Conservation (phyloP, 768 basidiomycete genomes). For the Russula lepida region DNA sequence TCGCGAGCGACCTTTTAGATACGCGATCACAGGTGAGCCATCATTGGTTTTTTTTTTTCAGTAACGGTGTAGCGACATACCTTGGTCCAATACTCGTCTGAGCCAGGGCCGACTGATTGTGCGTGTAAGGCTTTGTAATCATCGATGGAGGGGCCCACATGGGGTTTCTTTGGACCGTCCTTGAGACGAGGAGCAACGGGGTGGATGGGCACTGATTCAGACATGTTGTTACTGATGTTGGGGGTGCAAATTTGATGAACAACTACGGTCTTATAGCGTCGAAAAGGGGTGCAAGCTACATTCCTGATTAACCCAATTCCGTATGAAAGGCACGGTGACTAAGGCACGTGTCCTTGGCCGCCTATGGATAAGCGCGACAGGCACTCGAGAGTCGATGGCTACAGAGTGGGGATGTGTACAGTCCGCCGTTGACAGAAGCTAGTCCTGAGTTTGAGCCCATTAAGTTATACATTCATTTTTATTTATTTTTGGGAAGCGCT, state of each 20-base stretch:
- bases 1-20: constrained; percentile 54
- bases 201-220: constrained; percentile 37
- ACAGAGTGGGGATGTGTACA: not conserved
- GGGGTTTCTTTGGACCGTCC: constrained; percentile 55
- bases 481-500: not conserved
- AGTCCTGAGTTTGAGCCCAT: not conserved
- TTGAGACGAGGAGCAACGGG: constrained; percentile 73
- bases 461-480: no score
- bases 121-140: constrained; percentile 63
- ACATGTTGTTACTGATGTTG: constrained; percentile 20
- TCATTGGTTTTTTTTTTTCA: not conserved
- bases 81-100: constrained; percentile 86
- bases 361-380: not conserved
- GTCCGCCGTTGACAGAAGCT: not conserved
- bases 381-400: not conserved
- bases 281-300: not conserved
- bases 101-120: constrained; percentile 64
- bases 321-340: no score
- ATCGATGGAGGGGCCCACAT: constrained; percentile 71
- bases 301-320: not conserved
- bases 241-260: not conserved
- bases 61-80: constrained; percentile 30
- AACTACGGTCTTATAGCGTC: constrained; percentile 2
- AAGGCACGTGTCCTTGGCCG: not conserved
- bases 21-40: not conserved